These are phyloP conservation scores for Rhexocercosporidium sp. DNA, from an alignment of 2,329 filamentous ascomycete species.

Conservation along the genomic window DNA sequence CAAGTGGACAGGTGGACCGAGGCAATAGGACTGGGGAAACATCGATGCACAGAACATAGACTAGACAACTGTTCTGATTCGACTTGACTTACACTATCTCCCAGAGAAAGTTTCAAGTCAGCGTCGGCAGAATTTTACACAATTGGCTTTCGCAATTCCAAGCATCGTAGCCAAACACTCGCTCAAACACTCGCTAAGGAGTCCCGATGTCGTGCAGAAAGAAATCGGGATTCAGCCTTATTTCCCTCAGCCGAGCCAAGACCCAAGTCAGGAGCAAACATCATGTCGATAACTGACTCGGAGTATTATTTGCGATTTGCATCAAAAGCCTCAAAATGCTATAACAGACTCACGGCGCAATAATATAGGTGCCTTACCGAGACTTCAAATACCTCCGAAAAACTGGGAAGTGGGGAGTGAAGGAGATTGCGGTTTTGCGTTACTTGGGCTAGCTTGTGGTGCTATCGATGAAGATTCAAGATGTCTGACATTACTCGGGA, in stretches of 20 bases:
- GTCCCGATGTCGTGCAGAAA: not conserved
- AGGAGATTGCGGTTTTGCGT: not conserved
- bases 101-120: too few species aligned
- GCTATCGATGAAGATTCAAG: not conserved
- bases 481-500: slow-evolving; percentile 4
- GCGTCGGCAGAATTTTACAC: too few species aligned
- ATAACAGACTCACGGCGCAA: not conserved
- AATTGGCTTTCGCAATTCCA: not conserved
- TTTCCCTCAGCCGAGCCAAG: not conserved
- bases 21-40: not conserved
- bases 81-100: too few species aligned
- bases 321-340: slow-evolving; percentile 2
- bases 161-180: not conserved
- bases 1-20: not conserved
- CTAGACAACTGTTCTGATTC: not conserved
- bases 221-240: not conserved
- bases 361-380: not conserved
- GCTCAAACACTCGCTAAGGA: not conserved
- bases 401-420: not conserved
- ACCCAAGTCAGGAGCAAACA: not conserved
- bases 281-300: slow-evolving; percentile 9
- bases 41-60: not conserved
- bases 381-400: not conserved
- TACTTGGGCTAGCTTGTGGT: not conserved
- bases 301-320: slow-evolving; percentile 11